Evolutionary conservation across 495 filamentous ascomycete genomes (phyloP).

Genomic region (Sabuloglossum arenarium): DNA sequence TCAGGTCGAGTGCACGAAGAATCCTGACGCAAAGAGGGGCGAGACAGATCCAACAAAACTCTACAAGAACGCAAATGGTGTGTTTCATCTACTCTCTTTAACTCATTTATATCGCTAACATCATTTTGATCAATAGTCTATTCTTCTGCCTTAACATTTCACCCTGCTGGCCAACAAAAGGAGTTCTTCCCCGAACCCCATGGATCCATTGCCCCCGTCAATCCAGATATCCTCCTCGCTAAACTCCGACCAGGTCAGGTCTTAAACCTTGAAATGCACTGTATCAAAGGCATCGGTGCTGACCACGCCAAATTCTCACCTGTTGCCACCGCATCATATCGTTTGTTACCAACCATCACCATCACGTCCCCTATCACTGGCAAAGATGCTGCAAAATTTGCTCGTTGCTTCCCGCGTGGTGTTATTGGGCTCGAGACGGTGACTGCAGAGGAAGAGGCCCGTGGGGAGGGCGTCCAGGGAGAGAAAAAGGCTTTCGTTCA

Average conservation of each 20-base stretch:
- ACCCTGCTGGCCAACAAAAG: conserved; percentile 50
- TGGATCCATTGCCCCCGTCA: conserved; percentile 42
- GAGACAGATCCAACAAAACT: conserved; percentile 65
- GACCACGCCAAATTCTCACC: conserved; percentile 98
- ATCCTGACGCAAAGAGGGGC: conserved; percentile 39
- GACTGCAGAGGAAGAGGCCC: conserved; percentile 44
- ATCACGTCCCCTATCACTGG: conserved; percentile 70
- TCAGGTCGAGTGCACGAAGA: conserved; percentile 53
- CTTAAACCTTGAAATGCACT: conserved; percentile 66
- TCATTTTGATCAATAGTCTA: conserved; percentile 31
- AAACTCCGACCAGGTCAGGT: conserved; percentile 85
- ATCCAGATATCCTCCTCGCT: conserved; percentile 85
- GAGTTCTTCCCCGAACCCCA: conserved; percentile 43
- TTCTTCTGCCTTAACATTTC: conserved; percentile 57
- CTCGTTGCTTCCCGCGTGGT: conserved; percentile 70
- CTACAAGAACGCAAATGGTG: conserved; percentile 53
- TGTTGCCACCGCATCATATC: conserved; percentile 83
- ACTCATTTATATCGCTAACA: neutral
- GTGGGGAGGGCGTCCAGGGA: conserved; percentile 46
- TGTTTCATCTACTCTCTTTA: neutral
- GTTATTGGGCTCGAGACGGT: conserved; percentile 67
- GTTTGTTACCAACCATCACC: conserved; percentile 67
- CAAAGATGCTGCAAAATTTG: conserved; percentile 71
- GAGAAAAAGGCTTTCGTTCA: conserved; percentile 72
- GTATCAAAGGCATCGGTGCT: conserved; percentile 78